Evolutionary conservation across 2,329 filamentous ascomycete species (phyloP).

Genomic region (Mariannaea elegans): DNA sequence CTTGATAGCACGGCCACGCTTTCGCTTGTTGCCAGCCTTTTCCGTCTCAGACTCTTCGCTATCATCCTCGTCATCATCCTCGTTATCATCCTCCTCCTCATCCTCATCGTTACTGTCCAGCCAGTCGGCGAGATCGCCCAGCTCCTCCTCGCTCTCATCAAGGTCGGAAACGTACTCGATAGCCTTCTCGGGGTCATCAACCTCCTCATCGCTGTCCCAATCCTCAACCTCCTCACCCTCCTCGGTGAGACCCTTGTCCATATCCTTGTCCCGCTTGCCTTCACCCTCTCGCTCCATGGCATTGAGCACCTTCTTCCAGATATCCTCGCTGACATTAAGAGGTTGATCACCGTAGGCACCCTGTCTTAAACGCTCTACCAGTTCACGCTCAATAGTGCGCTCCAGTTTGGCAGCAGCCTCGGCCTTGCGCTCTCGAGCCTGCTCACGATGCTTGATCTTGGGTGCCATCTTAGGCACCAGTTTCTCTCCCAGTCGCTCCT

Average conservation of each 20-base stretch:
- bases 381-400: conserved; percentile 91
- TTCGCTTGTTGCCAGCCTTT: conserved; percentile 64
- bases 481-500: conserved; percentile 87
- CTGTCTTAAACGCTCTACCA: conserved; percentile 89
- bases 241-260: conserved; percentile 86
- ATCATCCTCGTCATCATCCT: conserved; percentile 65
- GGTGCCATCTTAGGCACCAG: conserved; percentile 89
- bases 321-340: conserved; percentile 90
- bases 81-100: conserved; percentile 66
- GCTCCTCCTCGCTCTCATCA: conserved; percentile 82
- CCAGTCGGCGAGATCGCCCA: conserved; percentile 91
- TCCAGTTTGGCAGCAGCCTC: conserved; percentile 92
- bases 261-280: conserved; percentile 82
- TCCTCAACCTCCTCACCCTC: conserved; percentile 77
- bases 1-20: conserved; percentile 59
- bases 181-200: conserved; percentile 77
- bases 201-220: conserved; percentile 71
- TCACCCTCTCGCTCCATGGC: conserved; percentile 89
- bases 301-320: conserved; percentile 97
- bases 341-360: conserved; percentile 95
- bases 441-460: conserved; percentile 83
- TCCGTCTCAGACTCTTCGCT: conserved; percentile 66
- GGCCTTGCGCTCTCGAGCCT: conserved; percentile 78
- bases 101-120: conserved; percentile 75
- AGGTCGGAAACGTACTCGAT: conserved; percentile 95